Conservation (phyloP, 139 green algal genomes). For the Chlamydomonas asymmetrica region DNA sequence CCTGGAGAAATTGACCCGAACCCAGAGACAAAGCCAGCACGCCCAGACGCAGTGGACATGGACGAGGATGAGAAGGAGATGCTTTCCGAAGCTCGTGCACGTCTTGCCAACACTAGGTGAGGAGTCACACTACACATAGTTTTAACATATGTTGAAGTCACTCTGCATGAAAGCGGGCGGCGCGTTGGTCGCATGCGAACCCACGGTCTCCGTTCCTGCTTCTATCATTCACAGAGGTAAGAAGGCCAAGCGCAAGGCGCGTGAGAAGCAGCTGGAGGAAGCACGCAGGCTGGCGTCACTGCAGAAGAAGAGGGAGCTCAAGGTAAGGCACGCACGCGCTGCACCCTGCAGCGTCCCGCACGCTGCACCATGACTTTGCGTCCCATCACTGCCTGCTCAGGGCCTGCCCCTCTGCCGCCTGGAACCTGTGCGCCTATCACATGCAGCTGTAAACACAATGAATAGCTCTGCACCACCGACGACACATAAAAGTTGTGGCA, state of each 20-base stretch:
- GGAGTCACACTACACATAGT: background rate
- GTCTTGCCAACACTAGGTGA: conserved; percentile 94
- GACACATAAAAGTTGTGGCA: too few species aligned
- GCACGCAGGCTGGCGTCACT: conserved; percentile 88
- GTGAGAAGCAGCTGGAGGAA: conserved; percentile 98
- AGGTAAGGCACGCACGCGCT: too few species aligned
- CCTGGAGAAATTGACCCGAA: conserved; percentile 99
- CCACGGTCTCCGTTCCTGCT: too few species aligned
- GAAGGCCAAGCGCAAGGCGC: conserved; percentile 98
- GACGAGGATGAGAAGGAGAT: conserved; percentile 99
- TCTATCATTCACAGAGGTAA: conserved; percentile 94
- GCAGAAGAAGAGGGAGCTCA: conserved; percentile 96
- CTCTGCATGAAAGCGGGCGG: too few species aligned
- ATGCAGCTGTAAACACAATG: too few species aligned
- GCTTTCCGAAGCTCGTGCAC: conserved; percentile 93
- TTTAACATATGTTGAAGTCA: background rate
- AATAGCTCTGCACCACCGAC: too few species aligned
- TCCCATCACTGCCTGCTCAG: too few species aligned
- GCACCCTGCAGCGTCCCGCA: too few species aligned
- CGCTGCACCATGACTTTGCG: too few species aligned
- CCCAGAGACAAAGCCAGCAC: conserved; percentile 93
- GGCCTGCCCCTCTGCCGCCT: too few species aligned
- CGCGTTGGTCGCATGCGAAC: too few species aligned
- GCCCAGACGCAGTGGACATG: conserved; percentile 97
- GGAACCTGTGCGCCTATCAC: too few species aligned